These are phyloP conservation scores for Phytopythium helicoides DNA, from an alignment of 352 stramenopile genomes.

Conservation along the genomic window DNA sequence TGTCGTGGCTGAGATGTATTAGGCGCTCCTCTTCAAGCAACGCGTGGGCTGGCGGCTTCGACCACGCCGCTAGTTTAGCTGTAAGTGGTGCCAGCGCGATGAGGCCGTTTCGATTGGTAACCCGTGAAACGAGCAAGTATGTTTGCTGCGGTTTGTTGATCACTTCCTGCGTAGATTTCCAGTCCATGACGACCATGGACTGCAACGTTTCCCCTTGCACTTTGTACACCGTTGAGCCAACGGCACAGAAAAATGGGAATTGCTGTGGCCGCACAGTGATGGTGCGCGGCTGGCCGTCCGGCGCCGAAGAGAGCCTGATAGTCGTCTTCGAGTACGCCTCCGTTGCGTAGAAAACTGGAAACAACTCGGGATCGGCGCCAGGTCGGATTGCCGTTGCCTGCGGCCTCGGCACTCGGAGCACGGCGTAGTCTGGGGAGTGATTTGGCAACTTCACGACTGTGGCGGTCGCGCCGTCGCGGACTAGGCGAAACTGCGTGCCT, in stretches of 20 bases:
- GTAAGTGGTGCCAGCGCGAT: slow-evolving; percentile 11
- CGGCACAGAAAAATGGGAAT: slow-evolving; percentile 22
- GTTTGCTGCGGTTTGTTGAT: slow-evolving; percentile 16
- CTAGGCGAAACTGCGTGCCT: too few relatives aligned
- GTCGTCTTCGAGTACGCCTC: too few relatives aligned
- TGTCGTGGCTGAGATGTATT: background rate
- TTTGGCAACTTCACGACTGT: too few relatives aligned
- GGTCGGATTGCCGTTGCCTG: too few relatives aligned
- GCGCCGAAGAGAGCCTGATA: background rate
- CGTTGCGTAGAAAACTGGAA: too few relatives aligned
- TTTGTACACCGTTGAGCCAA: slow-evolving; percentile 19
- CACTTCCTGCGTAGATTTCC: too few relatives aligned
- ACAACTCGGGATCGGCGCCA: too few relatives aligned
- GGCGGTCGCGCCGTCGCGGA: too few relatives aligned
- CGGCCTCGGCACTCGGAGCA: too few relatives aligned
- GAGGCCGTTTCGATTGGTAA: slow-evolving; percentile 6
- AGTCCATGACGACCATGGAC: slow-evolving; percentile 14
- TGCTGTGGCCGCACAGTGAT: slow-evolving; percentile 15
- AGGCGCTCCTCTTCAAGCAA: slow-evolving; percentile 17
- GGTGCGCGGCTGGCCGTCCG: background rate
- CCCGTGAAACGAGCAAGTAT: slow-evolving; percentile 19
- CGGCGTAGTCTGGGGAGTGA: too few relatives aligned
- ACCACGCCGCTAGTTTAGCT: slow-evolving; percentile 5
- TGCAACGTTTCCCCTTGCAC: slow-evolving; percentile 20
- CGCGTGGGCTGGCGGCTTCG: slow-evolving; percentile 7